phyloP scores from a whole-genome alignment of 2,329 filamentous ascomycete species.

The Colletotrichum lini region DNA sequence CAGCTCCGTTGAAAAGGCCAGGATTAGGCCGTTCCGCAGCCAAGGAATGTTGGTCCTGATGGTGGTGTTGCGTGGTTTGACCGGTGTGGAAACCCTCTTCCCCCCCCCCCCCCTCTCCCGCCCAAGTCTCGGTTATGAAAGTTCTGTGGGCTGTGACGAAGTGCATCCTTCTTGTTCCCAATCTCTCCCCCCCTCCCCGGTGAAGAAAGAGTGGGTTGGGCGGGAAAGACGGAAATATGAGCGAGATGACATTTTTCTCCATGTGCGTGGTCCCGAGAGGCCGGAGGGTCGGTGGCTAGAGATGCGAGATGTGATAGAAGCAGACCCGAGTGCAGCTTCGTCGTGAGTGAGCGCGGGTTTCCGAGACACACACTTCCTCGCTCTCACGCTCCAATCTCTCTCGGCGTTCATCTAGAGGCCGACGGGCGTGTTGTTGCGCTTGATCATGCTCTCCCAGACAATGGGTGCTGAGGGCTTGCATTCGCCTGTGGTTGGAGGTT shows the following conservation, averaged over 20 bases:
- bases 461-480: slow-evolving; percentile 55
- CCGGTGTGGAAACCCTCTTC: not conserved
- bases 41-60: not conserved
- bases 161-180: not conserved
- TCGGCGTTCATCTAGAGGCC: slow-evolving; percentile 14
- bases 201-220: not conserved
- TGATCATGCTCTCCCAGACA: slow-evolving; percentile 55
- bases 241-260: slow-evolving; percentile 10
- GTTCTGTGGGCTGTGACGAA: not conserved
- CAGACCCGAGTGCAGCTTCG: not conserved
- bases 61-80: not conserved
- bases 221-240: not conserved
- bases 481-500: slow-evolving; percentile 48
- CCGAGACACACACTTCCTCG: no score
- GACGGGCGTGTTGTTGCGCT: slow-evolving; percentile 49
- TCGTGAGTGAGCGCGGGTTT: no score
- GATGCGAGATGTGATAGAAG: slow-evolving; percentile 30
- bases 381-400: no score
- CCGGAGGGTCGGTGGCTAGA: not conserved
- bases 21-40: not conserved
- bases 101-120: not conserved
- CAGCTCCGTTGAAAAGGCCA: slow-evolving; percentile 4
- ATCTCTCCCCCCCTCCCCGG: not conserved
- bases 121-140: not conserved
- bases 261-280: slow-evolving; percentile 9